A percentile compares a stretch with the other conserved stretches of the same genome.
Evolutionary conservation across 306 rosid species (phyloP).

Genomic region (Cicer yamashitae): DNA sequence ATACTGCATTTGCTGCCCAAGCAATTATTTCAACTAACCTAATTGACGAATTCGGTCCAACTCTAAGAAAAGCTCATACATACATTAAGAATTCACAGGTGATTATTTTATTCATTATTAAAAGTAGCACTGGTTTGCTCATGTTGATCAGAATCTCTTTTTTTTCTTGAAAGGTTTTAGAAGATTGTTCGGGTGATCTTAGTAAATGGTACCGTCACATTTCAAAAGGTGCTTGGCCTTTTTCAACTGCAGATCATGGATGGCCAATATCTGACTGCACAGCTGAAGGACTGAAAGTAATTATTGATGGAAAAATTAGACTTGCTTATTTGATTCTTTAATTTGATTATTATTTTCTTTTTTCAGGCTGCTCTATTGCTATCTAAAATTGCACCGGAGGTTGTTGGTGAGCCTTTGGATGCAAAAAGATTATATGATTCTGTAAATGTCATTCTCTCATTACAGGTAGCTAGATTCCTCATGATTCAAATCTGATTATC

Average conservation of each 20-base stretch:
- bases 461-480: slow-evolving; percentile 69
- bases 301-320: slow-evolving; percentile 31
- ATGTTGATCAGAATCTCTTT: slow-evolving; percentile 39
- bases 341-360: slow-evolving; percentile 30
- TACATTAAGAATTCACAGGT: slow-evolving; percentile 87
- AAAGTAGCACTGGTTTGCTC: slow-evolving; percentile 15
- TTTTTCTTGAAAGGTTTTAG: slow-evolving; percentile 61
- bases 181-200: slow-evolving; percentile 78
- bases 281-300: slow-evolving; percentile 85
- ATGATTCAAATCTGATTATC: slow-evolving; percentile 15
- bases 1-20: slow-evolving; percentile 80
- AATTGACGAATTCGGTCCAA: slow-evolving; percentile 65
- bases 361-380: slow-evolving; percentile 72
- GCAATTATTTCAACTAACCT: slow-evolving; percentile 86
- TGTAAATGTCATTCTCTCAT: slow-evolving; percentile 80
- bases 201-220: slow-evolving; percentile 84
- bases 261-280: slow-evolving; percentile 99
- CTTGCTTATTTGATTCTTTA: slow-evolving; percentile 31
- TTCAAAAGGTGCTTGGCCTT: slow-evolving; percentile 97
- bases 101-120: slow-evolving; percentile 29
- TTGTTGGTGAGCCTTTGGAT: slow-evolving; percentile 77
- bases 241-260: slow-evolving; percentile 88
- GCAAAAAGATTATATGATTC: slow-evolving; percentile 63
- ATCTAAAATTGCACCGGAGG: slow-evolving; percentile 67
- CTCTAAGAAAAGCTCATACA: slow-evolving; percentile 73